Conservation (phyloP, 352 stramenopile genomes). For the Aphanomyces cochlioides region DNA sequence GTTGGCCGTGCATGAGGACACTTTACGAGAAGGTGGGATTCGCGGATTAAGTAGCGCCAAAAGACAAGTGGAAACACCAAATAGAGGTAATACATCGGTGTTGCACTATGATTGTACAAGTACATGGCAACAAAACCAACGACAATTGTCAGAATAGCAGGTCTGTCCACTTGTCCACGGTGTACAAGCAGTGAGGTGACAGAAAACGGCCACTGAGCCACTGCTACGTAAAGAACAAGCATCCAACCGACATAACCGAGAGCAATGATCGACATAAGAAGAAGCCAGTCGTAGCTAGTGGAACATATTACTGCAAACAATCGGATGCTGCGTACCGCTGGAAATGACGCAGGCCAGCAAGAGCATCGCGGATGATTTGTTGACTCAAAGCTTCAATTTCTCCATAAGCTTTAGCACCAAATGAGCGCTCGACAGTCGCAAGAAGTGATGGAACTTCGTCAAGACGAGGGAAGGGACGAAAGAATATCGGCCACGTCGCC, state of each 20-base stretch:
- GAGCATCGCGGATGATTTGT: slow-evolving; percentile 66
- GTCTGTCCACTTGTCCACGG: not conserved
- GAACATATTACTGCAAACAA: not conserved
- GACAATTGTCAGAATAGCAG: not conserved
- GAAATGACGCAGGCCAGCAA: slow-evolving; percentile 71
- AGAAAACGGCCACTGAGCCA: slow-evolving; percentile 26
- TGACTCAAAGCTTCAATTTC: slow-evolving; percentile 54
- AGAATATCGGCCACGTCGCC: slow-evolving; percentile 51
- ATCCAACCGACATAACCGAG: slow-evolving; percentile 79
- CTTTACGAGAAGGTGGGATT: slow-evolving; percentile 33
- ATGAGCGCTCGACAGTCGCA: slow-evolving; percentile 20
- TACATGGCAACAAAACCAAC: slow-evolving; percentile 4
- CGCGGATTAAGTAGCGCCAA: slow-evolving; percentile 53
- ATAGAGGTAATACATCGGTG: slow-evolving; percentile 78
- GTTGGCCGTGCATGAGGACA: not conserved
- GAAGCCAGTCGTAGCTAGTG: slow-evolving; percentile 69
- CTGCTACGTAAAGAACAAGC: slow-evolving; percentile 46
- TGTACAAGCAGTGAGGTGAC: slow-evolving; percentile 5
- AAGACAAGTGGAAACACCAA: slow-evolving; percentile 63
- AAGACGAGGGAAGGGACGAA: slow-evolving; percentile 53
- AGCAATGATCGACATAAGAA: slow-evolving; percentile 70
- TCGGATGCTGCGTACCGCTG: slow-evolving; percentile 37
- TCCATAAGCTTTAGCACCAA: slow-evolving; percentile 30
- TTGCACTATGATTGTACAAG: slow-evolving; percentile 35
- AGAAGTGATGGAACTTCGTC: slow-evolving; percentile 25